phyloP scores from a whole-genome alignment of 192 early-diverging fungal species.

The Coemansia interrupta region DNA sequence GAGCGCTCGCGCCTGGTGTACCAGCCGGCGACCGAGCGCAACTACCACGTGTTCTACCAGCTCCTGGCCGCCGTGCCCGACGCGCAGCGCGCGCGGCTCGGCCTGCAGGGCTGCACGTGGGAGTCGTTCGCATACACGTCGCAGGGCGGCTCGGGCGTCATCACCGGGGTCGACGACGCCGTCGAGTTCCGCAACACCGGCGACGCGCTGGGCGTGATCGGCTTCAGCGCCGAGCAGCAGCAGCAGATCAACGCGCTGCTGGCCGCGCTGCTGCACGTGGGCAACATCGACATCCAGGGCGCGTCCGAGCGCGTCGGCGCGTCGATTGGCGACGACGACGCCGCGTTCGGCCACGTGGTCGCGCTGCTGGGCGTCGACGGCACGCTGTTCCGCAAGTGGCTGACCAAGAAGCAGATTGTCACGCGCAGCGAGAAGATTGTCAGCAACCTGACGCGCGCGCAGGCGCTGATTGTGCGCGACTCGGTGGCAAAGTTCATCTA shows the following conservation, averaged over 20 bases:
- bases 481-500: constrained; percentile 98
- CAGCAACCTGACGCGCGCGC: constrained; percentile 65
- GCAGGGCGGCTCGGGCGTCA: constrained; percentile 79
- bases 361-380: constrained; percentile 74
- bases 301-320: constrained; percentile 60
- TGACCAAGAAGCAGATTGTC: constrained; percentile 87
- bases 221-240: constrained; percentile 77
- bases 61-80: constrained; percentile 85
- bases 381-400: constrained; percentile 88
- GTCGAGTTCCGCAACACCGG: constrained; percentile 87
- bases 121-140: constrained; percentile 87
- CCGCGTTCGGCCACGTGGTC: constrained; percentile 66
- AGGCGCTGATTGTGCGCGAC: constrained; percentile 79
- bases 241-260: constrained; percentile 87
- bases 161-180: constrained; percentile 87
- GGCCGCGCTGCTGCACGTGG: constrained; percentile 90
- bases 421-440: constrained; percentile 92
- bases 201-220: constrained; percentile 79
- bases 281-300: constrained; percentile 86
- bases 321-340: constrained; percentile 71
- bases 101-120: constrained; percentile 19
- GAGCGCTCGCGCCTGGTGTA: constrained; percentile 94
- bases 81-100: constrained; percentile 42
- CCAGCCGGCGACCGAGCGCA: constrained; percentile 89
- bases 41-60: constrained; percentile 99